Percentiles rank a stretch among this genome's conserved stretches.
phyloP scores from a whole-genome alignment of 805 yeast species.

The Candida lessepsii region DNA sequence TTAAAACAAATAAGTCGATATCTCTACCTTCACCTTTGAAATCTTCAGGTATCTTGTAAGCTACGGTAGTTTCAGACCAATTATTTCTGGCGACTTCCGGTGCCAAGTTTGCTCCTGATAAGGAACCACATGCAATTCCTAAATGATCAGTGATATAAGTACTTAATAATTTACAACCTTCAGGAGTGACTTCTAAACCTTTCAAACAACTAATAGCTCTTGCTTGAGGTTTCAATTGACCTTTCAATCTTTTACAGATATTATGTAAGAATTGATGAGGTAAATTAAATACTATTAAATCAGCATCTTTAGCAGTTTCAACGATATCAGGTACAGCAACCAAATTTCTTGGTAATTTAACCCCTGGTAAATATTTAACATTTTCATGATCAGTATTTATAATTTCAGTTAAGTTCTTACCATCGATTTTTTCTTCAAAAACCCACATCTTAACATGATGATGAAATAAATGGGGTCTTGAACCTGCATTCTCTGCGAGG shows the following conservation, averaged over 20 bases:
- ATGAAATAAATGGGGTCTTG: slow-evolving; percentile 37
- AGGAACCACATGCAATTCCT: slow-evolving; percentile 44
- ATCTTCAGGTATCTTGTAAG: slow-evolving; percentile 39
- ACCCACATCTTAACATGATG: slow-evolving; percentile 47
- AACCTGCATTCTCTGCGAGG: slow-evolving; percentile 42
- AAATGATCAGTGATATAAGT: slow-evolving; percentile 43
- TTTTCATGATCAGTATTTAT: slow-evolving; percentile 44
- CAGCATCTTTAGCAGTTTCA: slow-evolving; percentile 39
- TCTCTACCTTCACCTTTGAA: slow-evolving; percentile 42
- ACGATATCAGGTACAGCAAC: slow-evolving; percentile 41
- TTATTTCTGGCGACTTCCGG: slow-evolving; percentile 46
- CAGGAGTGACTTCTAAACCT: slow-evolving; percentile 44
- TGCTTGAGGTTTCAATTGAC: slow-evolving; percentile 35
- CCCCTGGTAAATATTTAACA: slow-evolving; percentile 44
- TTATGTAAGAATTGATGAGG: slow-evolving; percentile 47
- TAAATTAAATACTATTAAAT: slow-evolving; percentile 43
- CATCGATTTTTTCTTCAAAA: slow-evolving; percentile 41
- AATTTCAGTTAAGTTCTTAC: slow-evolving; percentile 42
- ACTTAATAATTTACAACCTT: slow-evolving; percentile 44
- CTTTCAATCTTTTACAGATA: slow-evolving; percentile 38
- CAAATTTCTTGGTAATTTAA: slow-evolving; percentile 41
- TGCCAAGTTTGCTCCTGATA: slow-evolving; percentile 50
- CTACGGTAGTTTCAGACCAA: slow-evolving; percentile 49
- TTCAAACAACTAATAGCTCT: slow-evolving; percentile 47
- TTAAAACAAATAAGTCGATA: slow-evolving; percentile 39